Evolutionary conservation across 768 basidiomycete species (phyloP), one percentile per base, ranked within the genome.

Genomic region (Bullera alba): DNA sequence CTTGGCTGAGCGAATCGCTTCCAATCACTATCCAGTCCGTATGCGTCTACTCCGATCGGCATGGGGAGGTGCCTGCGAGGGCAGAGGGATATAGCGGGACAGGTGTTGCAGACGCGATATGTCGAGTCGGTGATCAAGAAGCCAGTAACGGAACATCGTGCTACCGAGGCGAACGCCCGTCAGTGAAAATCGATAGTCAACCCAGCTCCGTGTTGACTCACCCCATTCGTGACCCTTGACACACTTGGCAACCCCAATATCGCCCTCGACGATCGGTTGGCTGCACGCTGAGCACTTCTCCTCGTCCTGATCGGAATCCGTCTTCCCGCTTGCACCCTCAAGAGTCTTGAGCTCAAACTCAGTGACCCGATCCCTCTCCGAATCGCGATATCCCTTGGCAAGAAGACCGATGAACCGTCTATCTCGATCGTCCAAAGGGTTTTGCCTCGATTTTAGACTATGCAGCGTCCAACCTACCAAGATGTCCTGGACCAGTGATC

Each of bases 101-200:
- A 68, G 7, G 54, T 48, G 12, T 58, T 56, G 43, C 66, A 68
- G 28, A 65, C 53, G 19, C 63, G 56, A 41, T 65, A 62, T 16
- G 42, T 52, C 12, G 63, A 57, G n/a, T 42, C 37, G 10, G 63
- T 61, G 42, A 68, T 56, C 16, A 68, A 42, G 17, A 53, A 35
- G 2, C 44, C 50, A 14, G 66, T 63, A n/a, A 65, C 50, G 12
- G 56, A 52, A 32, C 66, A 68, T 51, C 58, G 60, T 7, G 53
- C 66, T 67, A 34, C 37, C 2, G 28, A 21, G 32, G 23, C 37
- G 27, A 42, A 34, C 30, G 39, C 38, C 52, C 4, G 21, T 35
- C 17, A 26, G 19, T 32, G 17, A 16, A n/a, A n/a, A n/a, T n/a
- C n/a, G n/a, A 42, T 17, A 30, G n/a, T 17, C 27, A 6, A 12